Percentiles rank a stretch among this genome's conserved stretches.
phyloP scores from a whole-genome alignment of 139 green algal species.

The Asterochloris sp. region DNA sequence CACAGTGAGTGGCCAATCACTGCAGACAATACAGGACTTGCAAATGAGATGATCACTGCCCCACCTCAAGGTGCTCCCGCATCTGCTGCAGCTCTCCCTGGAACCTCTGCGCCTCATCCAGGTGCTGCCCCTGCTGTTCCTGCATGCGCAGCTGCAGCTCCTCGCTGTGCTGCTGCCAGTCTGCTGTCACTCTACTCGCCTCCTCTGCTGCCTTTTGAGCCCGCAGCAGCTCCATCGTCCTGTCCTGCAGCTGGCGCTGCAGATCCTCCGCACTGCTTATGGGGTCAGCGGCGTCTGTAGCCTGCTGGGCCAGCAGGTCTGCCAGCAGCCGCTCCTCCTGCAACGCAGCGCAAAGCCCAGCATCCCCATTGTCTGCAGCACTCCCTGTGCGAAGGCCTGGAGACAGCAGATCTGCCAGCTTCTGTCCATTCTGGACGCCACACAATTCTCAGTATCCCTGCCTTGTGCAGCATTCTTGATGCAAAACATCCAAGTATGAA shows the following conservation, averaged over 20 bases:
- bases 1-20: neutral
- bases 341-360: neutral
- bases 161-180: neutral
- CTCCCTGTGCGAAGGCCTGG: no score
- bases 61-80: neutral
- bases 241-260: constrained; percentile 8
- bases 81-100: neutral
- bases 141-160: neutral
- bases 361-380: neutral
- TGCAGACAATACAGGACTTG: neutral
- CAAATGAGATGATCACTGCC: neutral
- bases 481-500: no score
- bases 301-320: neutral
- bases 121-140: neutral
- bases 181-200: neutral
- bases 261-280: neutral
- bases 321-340: neutral
- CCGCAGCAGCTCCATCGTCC: neutral
- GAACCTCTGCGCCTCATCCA: neutral
- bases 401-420: no score
- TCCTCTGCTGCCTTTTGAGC: neutral
- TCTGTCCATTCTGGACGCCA: no score
- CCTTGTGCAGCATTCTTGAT: no score
- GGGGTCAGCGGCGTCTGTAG: neutral
- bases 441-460: no score